phyloP scores from a whole-genome alignment of 2,329 filamentous ascomycete genomes.

The Verticillium albo-atrum region DNA sequence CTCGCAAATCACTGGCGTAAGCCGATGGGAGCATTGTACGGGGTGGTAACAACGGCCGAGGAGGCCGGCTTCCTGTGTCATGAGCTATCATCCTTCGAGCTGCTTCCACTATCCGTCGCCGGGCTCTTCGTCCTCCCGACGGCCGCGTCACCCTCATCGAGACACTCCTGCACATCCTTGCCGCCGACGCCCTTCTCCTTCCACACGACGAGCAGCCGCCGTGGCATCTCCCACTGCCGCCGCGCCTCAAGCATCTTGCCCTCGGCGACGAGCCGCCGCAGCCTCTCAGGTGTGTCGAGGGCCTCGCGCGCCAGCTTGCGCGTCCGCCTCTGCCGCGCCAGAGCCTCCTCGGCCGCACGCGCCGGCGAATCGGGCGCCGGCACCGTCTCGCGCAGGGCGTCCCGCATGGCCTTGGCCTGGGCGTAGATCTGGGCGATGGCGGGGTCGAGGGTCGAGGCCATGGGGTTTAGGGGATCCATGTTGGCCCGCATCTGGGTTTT shows the following conservation, averaged over 20 bases:
- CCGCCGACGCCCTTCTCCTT: constrained; percentile 50
- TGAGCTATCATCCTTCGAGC: constrained; percentile 10
- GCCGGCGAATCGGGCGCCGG: constrained; percentile 39
- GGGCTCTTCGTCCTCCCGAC: constrained; percentile 21
- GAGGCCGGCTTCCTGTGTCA: neutral
- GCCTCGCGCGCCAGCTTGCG: constrained; percentile 59
- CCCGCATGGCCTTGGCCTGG: constrained; percentile 50
- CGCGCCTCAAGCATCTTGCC: constrained; percentile 59
- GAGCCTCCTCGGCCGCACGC: constrained; percentile 26
- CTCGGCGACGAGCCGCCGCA: constrained; percentile 53
- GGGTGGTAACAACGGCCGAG: neutral
- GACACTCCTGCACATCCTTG: constrained; percentile 45
- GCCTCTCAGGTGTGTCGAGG: constrained; percentile 53
- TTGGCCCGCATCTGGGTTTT: constrained; percentile 66
- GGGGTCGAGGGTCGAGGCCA: constrained; percentile 67
- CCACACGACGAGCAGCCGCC: constrained; percentile 48
- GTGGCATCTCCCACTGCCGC: constrained; percentile 50
- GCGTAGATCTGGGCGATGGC: constrained; percentile 72
- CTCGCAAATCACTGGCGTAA: too few species aligned
- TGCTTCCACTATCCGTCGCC: constrained; percentile 7
- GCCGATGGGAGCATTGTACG: too few species aligned
- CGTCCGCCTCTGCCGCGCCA: constrained; percentile 30
- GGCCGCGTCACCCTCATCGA: constrained; percentile 51
- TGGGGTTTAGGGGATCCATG: constrained; percentile 74
- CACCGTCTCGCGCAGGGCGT: constrained; percentile 42